Evolutionary conservation across 2,329 filamentous ascomycete genomes (phyloP), one percentile per base, ranked within the genome.

Genomic region (Acephala macrosclerotiorum): DNA sequence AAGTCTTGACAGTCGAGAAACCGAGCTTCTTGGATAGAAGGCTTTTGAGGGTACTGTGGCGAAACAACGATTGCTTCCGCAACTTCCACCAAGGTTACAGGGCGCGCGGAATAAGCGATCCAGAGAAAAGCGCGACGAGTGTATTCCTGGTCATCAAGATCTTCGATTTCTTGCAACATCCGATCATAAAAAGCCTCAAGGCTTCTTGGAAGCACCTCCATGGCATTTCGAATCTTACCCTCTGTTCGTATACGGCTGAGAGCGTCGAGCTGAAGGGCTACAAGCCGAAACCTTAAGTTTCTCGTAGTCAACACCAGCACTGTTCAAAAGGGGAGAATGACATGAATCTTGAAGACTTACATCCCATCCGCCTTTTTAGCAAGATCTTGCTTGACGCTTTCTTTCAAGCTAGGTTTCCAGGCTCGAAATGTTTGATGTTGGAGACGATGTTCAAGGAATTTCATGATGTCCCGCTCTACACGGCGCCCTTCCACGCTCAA

Each of bases 241-340:
- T 26, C 35, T 14, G 42, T 25, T n/a, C 26, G 42, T 29, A 56
- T 16, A 12, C 12, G 22, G 4, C 35, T 53, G n/a, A 67, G 36
- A 16, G 59, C 42, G 16, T 70, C 64, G 3, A 70, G 36, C 45
- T 70, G 66, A 35, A 70, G 58, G 5, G 66, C 68, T n/a, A 65
- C 68, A 11, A 70, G 58, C 9, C 68, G 58, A 49, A 70, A 70
- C 68, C 65, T 70, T n/a, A n/a, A n/a, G n/a, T n/a, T n/a, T n/a
- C n/a, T n/a, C n/a, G n/a, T n/a, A n/a, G n/a, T n/a, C n/a, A n/a
- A n/a, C n/a, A n/a, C n/a, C n/a, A n/a, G n/a, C n/a, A n/a, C n/a
- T n/a, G n/a, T n/a, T n/a, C n/a, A n/a, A n/a, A n/a, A n/a, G n/a
- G n/a, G n/a, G n/a, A n/a, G n/a, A n/a, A n/a, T n/a, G n/a, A n/a